phyloP scores from a whole-genome alignment of 371 early-diverging fungal genomes.

The Mucor indicus region DNA sequence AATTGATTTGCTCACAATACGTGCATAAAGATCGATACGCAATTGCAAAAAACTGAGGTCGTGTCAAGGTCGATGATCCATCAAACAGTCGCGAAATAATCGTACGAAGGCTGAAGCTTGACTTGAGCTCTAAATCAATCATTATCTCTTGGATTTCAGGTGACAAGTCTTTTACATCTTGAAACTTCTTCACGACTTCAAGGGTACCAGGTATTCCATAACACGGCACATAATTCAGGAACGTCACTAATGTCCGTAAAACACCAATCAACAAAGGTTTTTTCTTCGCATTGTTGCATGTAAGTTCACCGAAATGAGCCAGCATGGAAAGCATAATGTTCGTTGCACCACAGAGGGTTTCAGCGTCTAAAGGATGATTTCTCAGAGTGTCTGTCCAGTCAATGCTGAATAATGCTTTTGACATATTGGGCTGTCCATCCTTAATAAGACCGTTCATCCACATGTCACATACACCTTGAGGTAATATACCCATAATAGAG shows the following conservation, averaged over 20 bases:
- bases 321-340: constrained; percentile 39
- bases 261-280: constrained; percentile 32
- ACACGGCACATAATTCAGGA: constrained; percentile 21
- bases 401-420: constrained; percentile 23
- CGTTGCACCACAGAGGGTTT: constrained; percentile 19
- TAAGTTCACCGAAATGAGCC: constrained; percentile 21
- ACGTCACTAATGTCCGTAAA: constrained; percentile 24
- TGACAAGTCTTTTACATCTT: constrained; percentile 4
- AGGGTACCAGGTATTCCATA: constrained; percentile 29
- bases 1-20: no score
- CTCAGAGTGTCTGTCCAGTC: constrained; percentile 22
- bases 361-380: constrained; percentile 15
- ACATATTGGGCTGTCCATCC: constrained; percentile 13
- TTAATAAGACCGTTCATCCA: constrained; percentile 26
- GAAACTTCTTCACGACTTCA: constrained; percentile 17
- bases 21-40: no score
- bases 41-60: neutral
- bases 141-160: constrained; percentile 28
- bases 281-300: constrained; percentile 16
- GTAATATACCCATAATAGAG: constrained; percentile 13
- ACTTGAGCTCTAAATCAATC: constrained; percentile 14
- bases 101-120: neutral
- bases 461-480: constrained; percentile 16
- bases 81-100: neutral
- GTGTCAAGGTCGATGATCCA: neutral